phyloP scores from a whole-genome alignment of 306 rosid genomes.

The Astragalus glycyphyllos region DNA sequence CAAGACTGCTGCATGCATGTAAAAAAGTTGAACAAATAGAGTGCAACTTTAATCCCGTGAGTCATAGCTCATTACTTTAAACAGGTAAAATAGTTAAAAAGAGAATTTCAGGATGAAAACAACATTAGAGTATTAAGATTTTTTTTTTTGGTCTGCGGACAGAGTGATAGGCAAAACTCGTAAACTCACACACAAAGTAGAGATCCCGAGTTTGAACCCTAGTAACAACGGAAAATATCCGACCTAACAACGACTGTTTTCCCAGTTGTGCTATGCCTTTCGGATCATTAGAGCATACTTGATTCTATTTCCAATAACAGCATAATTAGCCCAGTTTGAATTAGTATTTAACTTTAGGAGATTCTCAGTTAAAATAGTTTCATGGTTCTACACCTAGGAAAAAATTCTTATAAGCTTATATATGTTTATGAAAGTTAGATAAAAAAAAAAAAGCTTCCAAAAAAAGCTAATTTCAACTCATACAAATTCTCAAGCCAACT shows the following conservation, averaged over 20 bases:
- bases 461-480: not conserved
- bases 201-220: too few species aligned
- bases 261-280: too few species aligned
- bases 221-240: too few species aligned
- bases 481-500: too few species aligned
- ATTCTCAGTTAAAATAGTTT: not conserved
- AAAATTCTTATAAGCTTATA: not conserved
- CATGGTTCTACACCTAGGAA: too few species aligned
- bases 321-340: not conserved
- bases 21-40: conserved; percentile 21
- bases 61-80: not conserved
- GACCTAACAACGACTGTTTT: too few species aligned
- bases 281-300: not conserved
- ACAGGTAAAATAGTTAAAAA: not conserved
- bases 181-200: too few species aligned
- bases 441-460: too few species aligned
- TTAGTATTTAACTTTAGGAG: not conserved
- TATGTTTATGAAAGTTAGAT: too few species aligned
- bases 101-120: not conserved
- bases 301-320: not conserved
- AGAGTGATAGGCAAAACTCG: too few species aligned
- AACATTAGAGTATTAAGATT: not conserved
- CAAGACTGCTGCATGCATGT: not conserved
- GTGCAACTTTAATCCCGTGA: not conserved
- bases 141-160: too few species aligned